Evolutionary conservation across 1,284 basidiomycete species (phyloP).

Genomic region (Gymnopus androsaceus): DNA sequence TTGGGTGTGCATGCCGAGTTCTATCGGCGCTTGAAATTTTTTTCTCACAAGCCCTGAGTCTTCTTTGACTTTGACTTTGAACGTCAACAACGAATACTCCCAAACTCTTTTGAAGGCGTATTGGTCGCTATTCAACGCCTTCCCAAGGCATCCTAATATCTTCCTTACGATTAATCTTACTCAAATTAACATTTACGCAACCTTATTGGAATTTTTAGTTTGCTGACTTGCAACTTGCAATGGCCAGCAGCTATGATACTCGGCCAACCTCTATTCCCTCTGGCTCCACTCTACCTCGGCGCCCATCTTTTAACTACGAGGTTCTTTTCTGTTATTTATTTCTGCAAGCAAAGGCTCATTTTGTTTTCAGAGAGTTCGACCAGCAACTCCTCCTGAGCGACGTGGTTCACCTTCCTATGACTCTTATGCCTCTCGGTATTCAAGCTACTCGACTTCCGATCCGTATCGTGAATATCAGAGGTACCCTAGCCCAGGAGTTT

Average conservation of each 20-base stretch:
- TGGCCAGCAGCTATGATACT: constrained; percentile 11
- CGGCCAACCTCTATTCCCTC: constrained; percentile 9
- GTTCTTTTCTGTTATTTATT: background rate
- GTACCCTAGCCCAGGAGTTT: constrained; percentile 11
- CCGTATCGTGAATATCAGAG: constrained; percentile 12
- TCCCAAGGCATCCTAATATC: no score
- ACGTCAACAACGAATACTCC: no score
- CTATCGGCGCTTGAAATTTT: no score
- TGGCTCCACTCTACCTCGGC: constrained; percentile 2
- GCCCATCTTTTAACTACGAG: constrained; percentile 11
- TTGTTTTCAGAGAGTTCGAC: constrained; percentile 7
- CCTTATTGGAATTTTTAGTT: background rate
- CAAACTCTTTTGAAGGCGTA: no score
- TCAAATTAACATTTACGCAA: no score
- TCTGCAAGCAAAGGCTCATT: background rate
- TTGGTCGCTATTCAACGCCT: no score
- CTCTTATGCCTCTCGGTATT: background rate
- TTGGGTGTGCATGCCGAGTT: no score
- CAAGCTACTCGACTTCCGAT: constrained; percentile 3
- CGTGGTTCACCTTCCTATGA: constrained; percentile 10
- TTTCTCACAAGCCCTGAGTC: no score
- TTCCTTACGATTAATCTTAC: no score
- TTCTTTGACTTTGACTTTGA: no score
- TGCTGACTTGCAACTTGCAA: background rate
- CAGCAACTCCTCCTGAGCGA: constrained; percentile 11